These are phyloP conservation scores for Paulownia fortunei DNA, from an alignment of 257 asterid species.

Conservation along the genomic window DNA sequence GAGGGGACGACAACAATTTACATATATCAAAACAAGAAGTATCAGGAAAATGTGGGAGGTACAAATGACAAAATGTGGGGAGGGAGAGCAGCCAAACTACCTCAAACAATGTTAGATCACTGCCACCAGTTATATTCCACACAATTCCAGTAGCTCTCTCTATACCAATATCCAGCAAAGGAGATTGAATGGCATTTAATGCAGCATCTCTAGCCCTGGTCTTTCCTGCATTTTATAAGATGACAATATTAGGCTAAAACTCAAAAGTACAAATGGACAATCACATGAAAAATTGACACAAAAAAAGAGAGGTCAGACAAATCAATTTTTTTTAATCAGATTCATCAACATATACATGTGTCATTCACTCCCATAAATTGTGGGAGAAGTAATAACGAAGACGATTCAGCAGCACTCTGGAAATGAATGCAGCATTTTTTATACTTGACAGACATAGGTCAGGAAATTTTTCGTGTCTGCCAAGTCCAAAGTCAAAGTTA, in stretches of 20 bases:
- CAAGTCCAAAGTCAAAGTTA: neutral
- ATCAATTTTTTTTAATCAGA: neutral
- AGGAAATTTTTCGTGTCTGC: neutral
- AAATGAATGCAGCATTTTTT: slow-evolving; percentile 1
- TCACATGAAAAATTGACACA: neutral
- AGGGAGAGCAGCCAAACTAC: slow-evolving; percentile 41
- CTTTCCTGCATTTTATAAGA: slow-evolving; percentile 64
- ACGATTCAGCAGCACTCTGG: neutral
- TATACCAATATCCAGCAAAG: slow-evolving; percentile 86
- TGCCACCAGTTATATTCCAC: slow-evolving; percentile 98
- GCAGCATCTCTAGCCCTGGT: slow-evolving; percentile 97
- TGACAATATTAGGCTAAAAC: slow-evolving; percentile 25
- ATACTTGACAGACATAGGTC: neutral
- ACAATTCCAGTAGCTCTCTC: slow-evolving; percentile 98
- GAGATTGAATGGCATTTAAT: slow-evolving; percentile 85
- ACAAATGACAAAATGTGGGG: neutral
- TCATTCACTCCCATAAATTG: neutral
- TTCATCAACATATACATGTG: neutral
- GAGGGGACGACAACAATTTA: slow-evolving; percentile 1
- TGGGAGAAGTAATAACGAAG: slow-evolving; percentile 10
- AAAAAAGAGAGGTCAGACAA: neutral
- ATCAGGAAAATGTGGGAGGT: neutral
- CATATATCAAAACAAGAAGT: neutral
- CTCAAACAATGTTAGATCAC: slow-evolving; percentile 90
- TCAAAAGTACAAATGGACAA: slow-evolving; percentile 16